Evolutionary conservation across 1,284 basidiomycete genomes (phyloP).

Genomic region (Pyrrhoderma noxium): DNA sequence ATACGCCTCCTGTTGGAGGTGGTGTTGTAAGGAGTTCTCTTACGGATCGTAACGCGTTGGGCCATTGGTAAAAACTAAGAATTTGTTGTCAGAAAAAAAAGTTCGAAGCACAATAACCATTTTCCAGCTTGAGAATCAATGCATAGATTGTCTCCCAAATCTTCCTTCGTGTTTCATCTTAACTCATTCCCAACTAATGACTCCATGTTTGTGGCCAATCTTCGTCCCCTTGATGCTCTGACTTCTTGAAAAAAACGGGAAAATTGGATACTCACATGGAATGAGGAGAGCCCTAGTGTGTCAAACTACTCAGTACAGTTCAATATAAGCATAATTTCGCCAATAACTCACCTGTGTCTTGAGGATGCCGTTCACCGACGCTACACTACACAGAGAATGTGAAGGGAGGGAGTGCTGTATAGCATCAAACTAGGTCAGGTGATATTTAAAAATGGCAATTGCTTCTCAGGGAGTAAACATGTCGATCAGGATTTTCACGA

Average conservation of each 20-base stretch:
- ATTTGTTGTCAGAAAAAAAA: not conserved
- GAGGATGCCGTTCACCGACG: slow-evolving; percentile 8
- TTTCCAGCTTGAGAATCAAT: too few relatives aligned
- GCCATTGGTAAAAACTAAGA: slow-evolving; percentile 59
- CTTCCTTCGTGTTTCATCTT: too few relatives aligned
- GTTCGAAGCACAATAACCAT: too few relatives aligned
- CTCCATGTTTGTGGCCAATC: too few relatives aligned
- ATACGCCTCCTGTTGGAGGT: slow-evolving; percentile 92
- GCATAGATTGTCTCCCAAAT: too few relatives aligned
- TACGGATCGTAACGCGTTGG: slow-evolving; percentile 99
- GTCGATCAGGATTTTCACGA: slow-evolving; percentile 4
- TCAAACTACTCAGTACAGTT: not conserved
- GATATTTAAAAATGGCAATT: not conserved
- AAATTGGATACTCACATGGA: slow-evolving; percentile 8
- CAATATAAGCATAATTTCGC: not conserved
- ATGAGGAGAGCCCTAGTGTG: not conserved
- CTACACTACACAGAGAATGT: not conserved
- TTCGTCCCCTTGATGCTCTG: too few relatives aligned
- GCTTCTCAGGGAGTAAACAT: not conserved
- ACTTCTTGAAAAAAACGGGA: not conserved
- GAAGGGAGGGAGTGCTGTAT: slow-evolving; percentile 6
- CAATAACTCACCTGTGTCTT: slow-evolving; percentile 7
- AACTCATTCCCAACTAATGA: too few relatives aligned
- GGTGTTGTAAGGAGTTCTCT: slow-evolving; percentile 98
- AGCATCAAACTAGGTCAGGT: not conserved